phyloP scores from a whole-genome alignment of 179 eudicot genomes.

The Gypsophila paniculata region DNA sequence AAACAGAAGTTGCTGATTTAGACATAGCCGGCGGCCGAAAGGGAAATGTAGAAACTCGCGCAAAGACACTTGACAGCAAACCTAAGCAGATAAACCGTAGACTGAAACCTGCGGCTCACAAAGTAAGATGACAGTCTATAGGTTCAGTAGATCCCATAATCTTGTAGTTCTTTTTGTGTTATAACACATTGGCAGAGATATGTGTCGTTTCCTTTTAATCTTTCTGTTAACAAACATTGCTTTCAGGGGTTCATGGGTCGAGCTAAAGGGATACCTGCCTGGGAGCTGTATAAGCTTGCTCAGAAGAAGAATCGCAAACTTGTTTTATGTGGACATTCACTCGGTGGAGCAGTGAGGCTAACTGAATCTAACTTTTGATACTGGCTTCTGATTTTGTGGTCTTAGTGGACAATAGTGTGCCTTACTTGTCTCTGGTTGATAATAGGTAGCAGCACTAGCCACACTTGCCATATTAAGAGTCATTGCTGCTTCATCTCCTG shows the following conservation, averaged over 20 bases:
- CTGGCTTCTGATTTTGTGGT: not conserved
- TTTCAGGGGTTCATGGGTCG: constrained; percentile 95
- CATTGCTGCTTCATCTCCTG: constrained; percentile 57
- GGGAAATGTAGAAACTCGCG: constrained; percentile 36
- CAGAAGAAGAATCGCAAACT: constrained; percentile 91
- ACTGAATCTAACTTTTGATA: constrained; percentile 16
- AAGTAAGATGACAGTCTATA: constrained; percentile 44
- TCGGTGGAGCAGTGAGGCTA: constrained; percentile 93
- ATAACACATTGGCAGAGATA: not conserved
- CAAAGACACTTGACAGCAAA: constrained; percentile 48
- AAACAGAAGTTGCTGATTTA: constrained; percentile 40
- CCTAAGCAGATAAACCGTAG: constrained; percentile 47
- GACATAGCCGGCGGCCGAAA: constrained; percentile 33
- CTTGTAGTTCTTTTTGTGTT: not conserved
- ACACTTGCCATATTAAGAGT: constrained; percentile 95
- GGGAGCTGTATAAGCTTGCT: constrained; percentile 91
- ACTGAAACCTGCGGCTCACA: constrained; percentile 90
- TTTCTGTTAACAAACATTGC: constrained; percentile 12
- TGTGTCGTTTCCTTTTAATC: not conserved
- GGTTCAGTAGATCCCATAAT: constrained; percentile 7
- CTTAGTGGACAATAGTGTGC: constrained; percentile 5
- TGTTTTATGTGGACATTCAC: constrained; percentile 97
- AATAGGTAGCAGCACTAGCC: constrained; percentile 91
- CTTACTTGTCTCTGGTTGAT: constrained; percentile 15
- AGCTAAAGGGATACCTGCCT: constrained; percentile 98